phyloP scores from a whole-genome alignment of 805 yeast genomes.

The Metschnikowia cerradonensis region DNA sequence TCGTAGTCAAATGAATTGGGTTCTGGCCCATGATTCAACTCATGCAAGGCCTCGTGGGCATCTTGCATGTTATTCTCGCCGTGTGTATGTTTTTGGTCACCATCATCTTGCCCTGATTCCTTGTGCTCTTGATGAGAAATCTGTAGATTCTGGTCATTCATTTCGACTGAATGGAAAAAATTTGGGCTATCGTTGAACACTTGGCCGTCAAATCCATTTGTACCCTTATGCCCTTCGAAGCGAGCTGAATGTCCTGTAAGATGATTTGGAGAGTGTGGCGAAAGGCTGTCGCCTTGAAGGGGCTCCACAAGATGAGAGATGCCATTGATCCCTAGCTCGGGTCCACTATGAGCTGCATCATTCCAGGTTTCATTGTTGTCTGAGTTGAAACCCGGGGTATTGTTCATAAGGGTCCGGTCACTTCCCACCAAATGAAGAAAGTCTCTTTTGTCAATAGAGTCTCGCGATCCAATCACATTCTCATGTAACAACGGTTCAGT shows the following conservation, averaged over 20 bases:
- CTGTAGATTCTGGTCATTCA: not conserved
- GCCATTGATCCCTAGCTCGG: not conserved
- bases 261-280: not conserved
- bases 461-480: not conserved
- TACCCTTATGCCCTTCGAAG: slow-evolving; percentile 1
- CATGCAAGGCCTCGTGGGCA: not conserved
- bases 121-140: not conserved
- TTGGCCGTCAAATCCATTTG: slow-evolving; percentile 11
- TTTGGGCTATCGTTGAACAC: slow-evolving; percentile 17
- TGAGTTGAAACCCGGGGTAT: not conserved
- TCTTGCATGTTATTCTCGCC: not conserved
- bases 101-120: not conserved
- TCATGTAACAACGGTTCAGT: not conserved
- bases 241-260: not conserved
- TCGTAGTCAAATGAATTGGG: slow-evolving; percentile 1
- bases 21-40: not conserved
- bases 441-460: not conserved
- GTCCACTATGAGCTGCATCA: not conserved
- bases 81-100: not conserved
- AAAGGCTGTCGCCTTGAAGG: not conserved
- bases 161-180: slow-evolving; percentile 16
- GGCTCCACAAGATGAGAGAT: not conserved
- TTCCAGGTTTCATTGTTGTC: slow-evolving; percentile 1
- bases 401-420: not conserved
- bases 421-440: slow-evolving; percentile 1